Base-by-base conservation (phyloP, 2,329 filamentous ascomycete genomes). In the Xylaria sp. region DNA sequence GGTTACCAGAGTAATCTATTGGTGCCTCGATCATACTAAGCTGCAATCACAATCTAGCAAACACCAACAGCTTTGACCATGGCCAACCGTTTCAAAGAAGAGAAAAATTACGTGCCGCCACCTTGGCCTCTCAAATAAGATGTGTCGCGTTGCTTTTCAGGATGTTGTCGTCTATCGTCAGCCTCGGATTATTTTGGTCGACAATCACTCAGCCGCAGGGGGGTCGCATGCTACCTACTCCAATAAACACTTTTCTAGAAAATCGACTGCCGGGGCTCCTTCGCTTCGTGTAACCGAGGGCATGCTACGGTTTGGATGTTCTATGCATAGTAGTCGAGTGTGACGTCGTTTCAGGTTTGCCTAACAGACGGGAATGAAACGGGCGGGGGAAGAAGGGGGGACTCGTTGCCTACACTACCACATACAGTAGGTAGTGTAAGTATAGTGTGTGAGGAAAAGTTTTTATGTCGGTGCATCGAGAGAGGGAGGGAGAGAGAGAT, bases 331-430 rank as follows among this genome's bases (percentile, higher is more conserved):
- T 4, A 59, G 45, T 39, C 36, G 53, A 57, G 62, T 66, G 63
- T 64, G 66, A 68, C 66, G 63, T 66, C 63, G 66, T 66, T 68
- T 68, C 68, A 68, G 68, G 63, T 57, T 53, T 64, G 55, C 62
- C 56, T 10, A 65, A 50, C 59, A 59, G 13, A 61, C 36, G 39
- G 50, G 43, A 57, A 58, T 66, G 68, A 70, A 70, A 63, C 66
- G 9, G 36, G 59, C 66, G 20, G 36, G 63, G 52, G 36, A 30
- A 57, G 53, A 57, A 39, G 28, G 53, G 53, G 43, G 43, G 43
- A n/a, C 34, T 46, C 36, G 39, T 23, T 32, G 43, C 46, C 55
- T 57, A 39, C 36, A 36, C 32, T 34, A 34, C 34, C 13, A 36
- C 52, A 58, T 28, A 32, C 10, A 60, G n/a, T 43, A n/a, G 41